A percentile compares a stretch with the other conserved stretches of the same genome.
Evolutionary conservation across 1,284 basidiomycete species (phyloP).

Genomic region (Cerrena zonata): DNA sequence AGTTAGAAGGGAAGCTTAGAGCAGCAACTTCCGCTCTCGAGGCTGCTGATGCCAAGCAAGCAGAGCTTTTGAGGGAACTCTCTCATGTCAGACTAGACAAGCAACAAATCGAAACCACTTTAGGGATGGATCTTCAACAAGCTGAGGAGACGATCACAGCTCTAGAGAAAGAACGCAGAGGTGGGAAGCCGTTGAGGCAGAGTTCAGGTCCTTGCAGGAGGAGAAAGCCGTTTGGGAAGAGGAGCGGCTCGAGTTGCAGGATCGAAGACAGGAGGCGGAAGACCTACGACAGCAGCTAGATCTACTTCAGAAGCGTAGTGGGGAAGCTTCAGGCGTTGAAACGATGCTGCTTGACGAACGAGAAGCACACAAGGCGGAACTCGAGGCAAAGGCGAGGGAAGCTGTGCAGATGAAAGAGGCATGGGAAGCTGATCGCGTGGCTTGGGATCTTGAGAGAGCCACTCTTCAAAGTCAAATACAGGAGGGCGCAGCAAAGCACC

Average conservation of each 20-base stretch:
- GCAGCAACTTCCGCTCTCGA: conserved; percentile 51
- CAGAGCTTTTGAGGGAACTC: conserved; percentile 55
- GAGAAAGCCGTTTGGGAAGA: conserved; percentile 51
- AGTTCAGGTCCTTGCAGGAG: conserved; percentile 44
- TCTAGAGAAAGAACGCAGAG: conserved; percentile 57
- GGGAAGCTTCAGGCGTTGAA: conserved; percentile 37
- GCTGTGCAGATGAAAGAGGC: conserved; percentile 44
- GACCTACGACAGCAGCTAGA: conserved; percentile 39
- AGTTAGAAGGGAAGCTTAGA: conserved; percentile 45
- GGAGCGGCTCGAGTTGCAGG: conserved; percentile 45
- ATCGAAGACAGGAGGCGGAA: conserved; percentile 40
- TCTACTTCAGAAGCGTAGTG: conserved; percentile 41
- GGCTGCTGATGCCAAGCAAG: conserved; percentile 54
- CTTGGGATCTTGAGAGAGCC: conserved; percentile 51
- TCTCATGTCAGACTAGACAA: conserved; percentile 57
- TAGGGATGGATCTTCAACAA: conserved; percentile 58
- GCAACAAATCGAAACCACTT: conserved; percentile 55
- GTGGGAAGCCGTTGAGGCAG: conserved; percentile 47
- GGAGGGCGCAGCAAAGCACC: conserved; percentile 25
- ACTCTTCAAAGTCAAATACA: conserved; percentile 13
- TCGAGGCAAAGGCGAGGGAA: conserved; percentile 41
- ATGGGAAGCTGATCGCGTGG: conserved; percentile 48
- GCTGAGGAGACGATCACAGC: conserved; percentile 58
- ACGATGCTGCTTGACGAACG: conserved; percentile 31
- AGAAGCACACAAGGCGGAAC: conserved; percentile 23